Evolutionary conservation across 306 rosid genomes (phyloP), one percentile per base, ranked within the genome.

Genomic region (Casuarina glauca): DNA sequence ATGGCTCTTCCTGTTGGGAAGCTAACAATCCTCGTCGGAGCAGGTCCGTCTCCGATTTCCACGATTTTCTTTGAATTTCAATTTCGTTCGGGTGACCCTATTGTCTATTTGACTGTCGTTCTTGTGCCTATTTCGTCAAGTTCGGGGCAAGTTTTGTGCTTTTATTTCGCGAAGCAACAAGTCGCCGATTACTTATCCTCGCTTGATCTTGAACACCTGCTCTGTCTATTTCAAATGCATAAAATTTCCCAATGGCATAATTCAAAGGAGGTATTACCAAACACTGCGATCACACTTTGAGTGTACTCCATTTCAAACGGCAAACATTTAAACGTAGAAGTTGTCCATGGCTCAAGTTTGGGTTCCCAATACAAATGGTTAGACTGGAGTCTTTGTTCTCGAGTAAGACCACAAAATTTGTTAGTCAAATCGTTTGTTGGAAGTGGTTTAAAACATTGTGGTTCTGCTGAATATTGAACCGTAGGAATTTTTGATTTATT

Each of bases 1-100:
- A 95, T 95, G 98, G 89, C 96, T 86, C 85, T 95, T 48, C 58
- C 97, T 62, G 79, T 93, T 46, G 97, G 89, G 70, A 96, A 86
- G 91, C 83, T 96, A 61, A 82, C 91, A 84, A 86, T 96, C 83
- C 88, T 96, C 81, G 72, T 96, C 13, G 98, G 99, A 45, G 99
- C 99, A 87, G 99, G 99, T 96, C 62, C n/a, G 8, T 17, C 16
- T 6, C 62, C 26, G 75, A 51, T 20, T 46, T 49, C 11, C 16
- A 32, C 32, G 20, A 46, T 78, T 74, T 71, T 73, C 9, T 69
- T 19, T 38, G 2, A 4, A 51, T 5, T 2, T 41, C 12, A 17
- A 35, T 50, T 17, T 76, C 15, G 51, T 53, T 41, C 20, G 49
- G 9, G 70, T 39, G 70, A 2, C 41, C 64, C 36, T 7, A 8